phyloP scores from a whole-genome alignment of 352 stramenopile species.

The Phytopythium sindhum region DNA sequence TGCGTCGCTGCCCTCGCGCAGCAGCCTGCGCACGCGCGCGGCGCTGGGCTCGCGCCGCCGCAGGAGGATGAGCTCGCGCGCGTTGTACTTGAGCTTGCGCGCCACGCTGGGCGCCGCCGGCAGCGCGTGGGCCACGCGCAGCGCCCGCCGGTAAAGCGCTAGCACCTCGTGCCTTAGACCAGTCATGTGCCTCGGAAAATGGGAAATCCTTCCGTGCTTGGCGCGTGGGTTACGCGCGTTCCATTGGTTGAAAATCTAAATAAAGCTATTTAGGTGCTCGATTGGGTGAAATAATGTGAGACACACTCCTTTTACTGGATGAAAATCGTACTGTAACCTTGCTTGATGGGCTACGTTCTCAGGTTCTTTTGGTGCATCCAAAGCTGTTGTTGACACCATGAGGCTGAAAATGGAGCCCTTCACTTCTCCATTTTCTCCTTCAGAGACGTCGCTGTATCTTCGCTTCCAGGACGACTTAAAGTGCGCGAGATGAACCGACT shows the following conservation, averaged over 20 bases:
- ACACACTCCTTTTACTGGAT: neutral
- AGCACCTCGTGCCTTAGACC: conserved; percentile 47
- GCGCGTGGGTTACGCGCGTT: neutral
- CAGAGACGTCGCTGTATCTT: neutral
- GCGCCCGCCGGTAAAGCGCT: conserved; percentile 51
- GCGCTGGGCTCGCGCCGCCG: conserved; percentile 45
- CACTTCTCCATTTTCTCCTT: neutral
- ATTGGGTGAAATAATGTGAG: neutral
- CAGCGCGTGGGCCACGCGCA: conserved; percentile 49
- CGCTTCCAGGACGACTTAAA: neutral
- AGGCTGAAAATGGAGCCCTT: neutral
- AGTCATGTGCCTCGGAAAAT: conserved; percentile 12
- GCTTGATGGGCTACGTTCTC: neutral
- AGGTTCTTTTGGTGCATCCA: neutral
- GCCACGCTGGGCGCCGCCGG: conserved; percentile 59
- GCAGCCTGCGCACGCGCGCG: conserved; percentile 30
- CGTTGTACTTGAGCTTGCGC: conserved; percentile 75
- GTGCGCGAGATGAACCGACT: neutral
- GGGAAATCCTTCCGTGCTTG: neutral
- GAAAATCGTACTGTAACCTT: neutral
- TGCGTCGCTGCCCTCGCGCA: conserved; percentile 53
- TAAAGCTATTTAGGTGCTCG: no score
- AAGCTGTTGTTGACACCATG: neutral
- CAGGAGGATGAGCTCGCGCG: conserved; percentile 62
- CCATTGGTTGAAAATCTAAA: neutral